phyloP scores from a whole-genome alignment of 352 stramenopile genomes.

The Phytophthora lateralis region DNA sequence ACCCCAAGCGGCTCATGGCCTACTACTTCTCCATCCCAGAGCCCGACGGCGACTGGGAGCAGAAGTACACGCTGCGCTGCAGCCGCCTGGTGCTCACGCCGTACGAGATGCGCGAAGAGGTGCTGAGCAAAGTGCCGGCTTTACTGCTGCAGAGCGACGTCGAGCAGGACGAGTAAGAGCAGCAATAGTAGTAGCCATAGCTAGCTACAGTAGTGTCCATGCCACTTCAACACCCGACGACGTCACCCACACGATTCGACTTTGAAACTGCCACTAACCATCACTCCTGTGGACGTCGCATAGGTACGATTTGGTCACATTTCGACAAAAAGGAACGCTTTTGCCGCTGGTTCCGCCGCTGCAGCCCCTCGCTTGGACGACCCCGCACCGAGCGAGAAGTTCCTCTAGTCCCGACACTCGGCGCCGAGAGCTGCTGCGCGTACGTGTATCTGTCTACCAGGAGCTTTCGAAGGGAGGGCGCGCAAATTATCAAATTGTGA shows the following conservation, averaged over 20 bases:
- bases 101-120: constrained; percentile 69
- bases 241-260: constrained; percentile 25
- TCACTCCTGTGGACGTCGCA: constrained; percentile 4
- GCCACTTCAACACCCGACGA: neutral
- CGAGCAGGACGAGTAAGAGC: neutral
- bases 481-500: constrained; percentile 16
- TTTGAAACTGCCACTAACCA: constrained; percentile 7
- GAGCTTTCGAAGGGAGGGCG: too few species aligned
- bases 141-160: constrained; percentile 1
- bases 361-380: constrained; percentile 1
- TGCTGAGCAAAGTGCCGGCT: constrained; percentile 38
- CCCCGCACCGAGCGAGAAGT: neutral
- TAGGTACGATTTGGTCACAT: constrained; percentile 13
- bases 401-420: neutral
- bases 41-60: constrained; percentile 63
- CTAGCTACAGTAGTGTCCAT: too few species aligned
- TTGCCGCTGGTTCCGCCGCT: constrained; percentile 6
- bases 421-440: neutral
- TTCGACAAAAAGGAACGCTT: constrained; percentile 13
- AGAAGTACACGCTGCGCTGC: constrained; percentile 66
- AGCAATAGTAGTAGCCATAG: neutral
- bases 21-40: constrained; percentile 76
- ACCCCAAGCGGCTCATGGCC: constrained; percentile 71
- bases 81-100: constrained; percentile 60
- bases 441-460: neutral